A percentile compares a stretch with the other conserved stretches of the same genome.
These are phyloP conservation scores for Euptelea pleiosperma DNA, from an alignment of 164 flowering plant species.

Conservation along the genomic window DNA sequence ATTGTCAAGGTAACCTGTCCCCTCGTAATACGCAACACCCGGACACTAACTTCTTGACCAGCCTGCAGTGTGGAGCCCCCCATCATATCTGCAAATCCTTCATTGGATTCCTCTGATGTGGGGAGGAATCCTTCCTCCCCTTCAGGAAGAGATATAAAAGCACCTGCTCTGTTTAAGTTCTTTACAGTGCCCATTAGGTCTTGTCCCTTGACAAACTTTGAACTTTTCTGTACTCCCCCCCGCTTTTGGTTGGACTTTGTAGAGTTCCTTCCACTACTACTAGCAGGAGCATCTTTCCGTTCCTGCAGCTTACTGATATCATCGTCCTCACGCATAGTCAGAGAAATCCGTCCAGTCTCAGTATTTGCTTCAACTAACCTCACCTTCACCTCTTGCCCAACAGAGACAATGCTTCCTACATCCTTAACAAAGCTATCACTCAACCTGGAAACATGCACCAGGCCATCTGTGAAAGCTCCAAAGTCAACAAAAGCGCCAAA, in stretches of 20 bases:
- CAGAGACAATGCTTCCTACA: conserved; percentile 62
- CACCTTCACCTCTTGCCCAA: conserved; percentile 96
- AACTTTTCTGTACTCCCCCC: conserved; percentile 39
- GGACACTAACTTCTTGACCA: conserved; percentile 80
- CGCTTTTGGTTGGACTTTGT: conserved; percentile 35
- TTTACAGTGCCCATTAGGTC: conserved; percentile 83
- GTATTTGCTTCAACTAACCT: conserved; percentile 69
- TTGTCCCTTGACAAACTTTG: conserved; percentile 80
- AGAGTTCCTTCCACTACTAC: conserved; percentile 25
- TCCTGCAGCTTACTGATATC: conserved; percentile 44
- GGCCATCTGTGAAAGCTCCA: conserved; percentile 96
- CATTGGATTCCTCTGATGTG: conserved; percentile 63
- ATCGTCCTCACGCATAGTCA: conserved; percentile 77
- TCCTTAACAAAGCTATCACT: conserved; percentile 90
- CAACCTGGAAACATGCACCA: conserved; percentile 85
- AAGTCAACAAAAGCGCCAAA: conserved; percentile 97
- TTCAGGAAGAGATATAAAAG: conserved; percentile 84
- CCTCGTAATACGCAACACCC: conserved; percentile 67
- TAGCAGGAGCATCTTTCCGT: conserved; percentile 34
- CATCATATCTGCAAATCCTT: conserved; percentile 51
- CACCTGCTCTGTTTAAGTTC: conserved; percentile 67
- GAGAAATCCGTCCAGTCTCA: conserved; percentile 74
- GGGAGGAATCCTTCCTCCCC: conserved; percentile 97
- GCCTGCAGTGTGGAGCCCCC: conserved; percentile 59
- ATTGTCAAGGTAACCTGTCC: conserved; percentile 84